Percentiles rank a stretch among this genome's conserved stretches.
Conservation (phyloP, 768 basidiomycete genomes). For the Pleurotus platypus region DNA sequence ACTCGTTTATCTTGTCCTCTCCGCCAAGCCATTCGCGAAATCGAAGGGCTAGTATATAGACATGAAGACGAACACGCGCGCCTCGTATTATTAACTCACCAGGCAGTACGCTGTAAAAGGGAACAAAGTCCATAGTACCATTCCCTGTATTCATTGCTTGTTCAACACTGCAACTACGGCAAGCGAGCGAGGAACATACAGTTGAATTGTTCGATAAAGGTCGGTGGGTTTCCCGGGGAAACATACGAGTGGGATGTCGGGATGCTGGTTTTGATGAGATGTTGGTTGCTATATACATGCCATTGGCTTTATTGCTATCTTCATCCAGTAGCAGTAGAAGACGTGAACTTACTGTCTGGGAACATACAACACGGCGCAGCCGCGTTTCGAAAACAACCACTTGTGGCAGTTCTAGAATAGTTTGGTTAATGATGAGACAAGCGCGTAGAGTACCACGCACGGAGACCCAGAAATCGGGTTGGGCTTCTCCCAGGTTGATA, state of each 20-base stretch:
- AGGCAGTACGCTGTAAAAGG: slow-evolving; percentile 43
- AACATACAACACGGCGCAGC: slow-evolving; percentile 73
- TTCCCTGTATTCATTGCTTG: slow-evolving; percentile 36
- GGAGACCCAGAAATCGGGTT: slow-evolving; percentile 79
- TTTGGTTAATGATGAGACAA: not conserved
- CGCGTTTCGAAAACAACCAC: slow-evolving; percentile 74
- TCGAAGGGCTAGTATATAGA: slow-evolving; percentile 49
- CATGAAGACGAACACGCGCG: too few relatives aligned
- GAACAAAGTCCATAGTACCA: slow-evolving; percentile 50
- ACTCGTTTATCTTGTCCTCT: slow-evolving; percentile 70
- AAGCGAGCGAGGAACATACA: slow-evolving; percentile 20
- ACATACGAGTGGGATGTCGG: slow-evolving; percentile 52
- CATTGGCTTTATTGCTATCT: not conserved
- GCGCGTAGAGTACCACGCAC: slow-evolving; percentile 32
- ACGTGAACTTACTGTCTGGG: slow-evolving; percentile 40
- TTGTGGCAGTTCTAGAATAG: slow-evolving; percentile 72
- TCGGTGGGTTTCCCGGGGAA: slow-evolving; percentile 31
- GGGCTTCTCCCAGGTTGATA: slow-evolving; percentile 50
- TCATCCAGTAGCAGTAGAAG: not conserved
- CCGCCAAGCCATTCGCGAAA: slow-evolving; percentile 82
- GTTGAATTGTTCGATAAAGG: slow-evolving; percentile 42
- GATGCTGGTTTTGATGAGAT: slow-evolving; percentile 55
- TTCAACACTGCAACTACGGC: not conserved
- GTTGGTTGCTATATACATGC: slow-evolving; percentile 52
- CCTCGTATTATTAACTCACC: slow-evolving; percentile 29